A percentile compares a stretch with the other conserved stretches of the same genome.
These are phyloP conservation scores for Hypoxylon crocopeplum DNA, from an alignment of 495 filamentous ascomycete genomes.

Conservation along the genomic window DNA sequence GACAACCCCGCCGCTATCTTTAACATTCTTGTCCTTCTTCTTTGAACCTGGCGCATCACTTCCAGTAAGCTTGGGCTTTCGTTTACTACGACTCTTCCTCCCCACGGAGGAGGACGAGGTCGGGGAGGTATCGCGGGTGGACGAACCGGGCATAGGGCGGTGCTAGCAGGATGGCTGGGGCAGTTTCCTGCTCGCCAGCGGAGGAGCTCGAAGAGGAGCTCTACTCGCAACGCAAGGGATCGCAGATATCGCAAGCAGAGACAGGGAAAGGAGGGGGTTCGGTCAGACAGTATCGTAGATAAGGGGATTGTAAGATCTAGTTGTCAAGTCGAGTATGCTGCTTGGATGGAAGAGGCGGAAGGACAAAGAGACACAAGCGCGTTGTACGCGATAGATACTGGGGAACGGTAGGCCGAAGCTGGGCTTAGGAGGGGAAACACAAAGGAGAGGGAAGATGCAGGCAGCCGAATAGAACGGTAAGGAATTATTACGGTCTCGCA, in stretches of 20 bases:
- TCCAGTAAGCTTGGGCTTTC: conserved; percentile 40
- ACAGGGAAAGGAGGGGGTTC: background rate
- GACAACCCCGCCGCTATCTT: conserved; percentile 57
- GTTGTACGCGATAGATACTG: conserved; percentile 34
- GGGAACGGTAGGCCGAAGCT: conserved; percentile 19
- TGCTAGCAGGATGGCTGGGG: conserved; percentile 35
- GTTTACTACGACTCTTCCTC: conserved; percentile 39
- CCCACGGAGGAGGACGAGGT: conserved; percentile 37
- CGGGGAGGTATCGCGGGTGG: conserved; percentile 42
- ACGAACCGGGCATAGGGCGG: conserved; percentile 58
- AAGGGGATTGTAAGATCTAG: background rate
- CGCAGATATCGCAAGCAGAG: conserved; percentile 23
- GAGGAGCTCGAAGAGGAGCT: conserved; percentile 40
- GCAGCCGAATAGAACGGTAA: conserved; percentile 17
- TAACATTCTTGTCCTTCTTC: conserved; percentile 61
- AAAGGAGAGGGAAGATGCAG: conserved; percentile 30
- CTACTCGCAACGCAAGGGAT: conserved; percentile 23
- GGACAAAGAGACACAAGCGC: conserved; percentile 36
- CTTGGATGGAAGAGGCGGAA: conserved; percentile 19
- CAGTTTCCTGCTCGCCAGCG: conserved; percentile 52
- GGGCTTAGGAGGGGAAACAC: conserved; percentile 11
- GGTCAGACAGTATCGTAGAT: conserved; percentile 13
- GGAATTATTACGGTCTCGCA: conserved; percentile 22
- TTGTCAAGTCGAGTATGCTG: conserved; percentile 8
- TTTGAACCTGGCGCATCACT: conserved; percentile 48